Evolutionary conservation across 352 stramenopile species (phyloP).

Genomic region (Phytophthora litchii): DNA sequence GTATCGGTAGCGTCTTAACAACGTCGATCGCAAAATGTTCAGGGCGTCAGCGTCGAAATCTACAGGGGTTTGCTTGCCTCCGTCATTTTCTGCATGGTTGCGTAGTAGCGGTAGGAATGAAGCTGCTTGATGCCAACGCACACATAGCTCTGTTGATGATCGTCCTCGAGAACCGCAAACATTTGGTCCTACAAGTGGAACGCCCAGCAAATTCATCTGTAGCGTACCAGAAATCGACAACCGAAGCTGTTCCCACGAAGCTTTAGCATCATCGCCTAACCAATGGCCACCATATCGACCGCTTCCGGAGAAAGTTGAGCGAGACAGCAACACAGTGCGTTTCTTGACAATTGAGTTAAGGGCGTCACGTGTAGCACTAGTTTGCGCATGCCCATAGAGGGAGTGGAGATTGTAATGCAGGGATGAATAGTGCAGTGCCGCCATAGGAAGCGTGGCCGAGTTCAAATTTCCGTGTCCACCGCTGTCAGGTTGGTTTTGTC

Average conservation of each 20-base stretch:
- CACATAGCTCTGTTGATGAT: conserved; percentile 71
- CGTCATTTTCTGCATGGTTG: conserved; percentile 62
- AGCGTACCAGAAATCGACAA: conserved; percentile 73
- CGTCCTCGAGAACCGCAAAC: conserved; percentile 60
- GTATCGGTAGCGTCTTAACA: conserved; percentile 71
- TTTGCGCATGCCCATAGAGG: conserved; percentile 76
- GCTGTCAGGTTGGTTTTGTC: conserved; percentile 43
- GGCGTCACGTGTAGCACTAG: conserved; percentile 51
- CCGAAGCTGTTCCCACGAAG: conserved; percentile 84
- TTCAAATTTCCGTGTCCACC: conserved; percentile 77
- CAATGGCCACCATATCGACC: conserved; percentile 71
- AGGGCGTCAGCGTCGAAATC: conserved; percentile 69
- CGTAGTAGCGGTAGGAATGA: conserved; percentile 81
- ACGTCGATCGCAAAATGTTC: conserved; percentile 65
- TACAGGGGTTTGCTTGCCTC: conserved; percentile 55
- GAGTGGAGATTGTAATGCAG: conserved; percentile 90
- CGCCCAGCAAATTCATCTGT: conserved; percentile 80
- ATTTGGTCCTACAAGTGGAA: conserved; percentile 72
- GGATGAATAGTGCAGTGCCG: conserved; percentile 62
- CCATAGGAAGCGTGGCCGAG: conserved; percentile 78
- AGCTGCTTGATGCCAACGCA: conserved; percentile 84
- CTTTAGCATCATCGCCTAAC: conserved; percentile 44
- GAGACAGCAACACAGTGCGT: conserved; percentile 71
- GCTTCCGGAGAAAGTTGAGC: conserved; percentile 72
- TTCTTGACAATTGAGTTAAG: conserved; percentile 58